These are phyloP conservation scores for Leptographium procerum DNA, from an alignment of 2,329 filamentous ascomycete species.

Conservation along the genomic window DNA sequence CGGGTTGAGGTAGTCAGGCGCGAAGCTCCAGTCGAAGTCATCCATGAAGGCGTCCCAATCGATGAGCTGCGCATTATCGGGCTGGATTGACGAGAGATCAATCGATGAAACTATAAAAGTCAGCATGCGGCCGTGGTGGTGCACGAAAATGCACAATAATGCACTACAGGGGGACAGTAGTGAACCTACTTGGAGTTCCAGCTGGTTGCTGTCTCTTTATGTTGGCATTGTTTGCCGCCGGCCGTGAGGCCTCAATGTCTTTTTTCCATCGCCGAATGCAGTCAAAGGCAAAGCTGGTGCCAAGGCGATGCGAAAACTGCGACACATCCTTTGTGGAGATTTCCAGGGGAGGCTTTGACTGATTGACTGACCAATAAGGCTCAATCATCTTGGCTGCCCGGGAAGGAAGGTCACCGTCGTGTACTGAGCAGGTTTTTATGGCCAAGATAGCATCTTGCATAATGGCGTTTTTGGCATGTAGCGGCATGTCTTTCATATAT, in stretches of 20 bases:
- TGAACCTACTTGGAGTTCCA: conserved; percentile 10
- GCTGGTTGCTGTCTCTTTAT: conserved; percentile 2
- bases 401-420: conserved; percentile 36
- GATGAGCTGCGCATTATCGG: conserved; percentile 26
- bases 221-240: conserved; percentile 16
- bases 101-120: not conserved
- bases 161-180: not conserved
- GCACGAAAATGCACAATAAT: not conserved
- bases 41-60: conserved; percentile 41
- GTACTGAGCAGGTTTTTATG: conserved; percentile 30
- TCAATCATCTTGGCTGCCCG: conserved; percentile 36
- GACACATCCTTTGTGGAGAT: conserved; percentile 24
- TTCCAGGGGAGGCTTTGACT: conserved; percentile 26
- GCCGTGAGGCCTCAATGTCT: conserved; percentile 27
- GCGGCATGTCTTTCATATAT: conserved; percentile 23
- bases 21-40: conserved; percentile 35
- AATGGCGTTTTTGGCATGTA: conserved; percentile 18
- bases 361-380: conserved; percentile 33
- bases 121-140: not conserved
- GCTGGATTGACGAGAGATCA: conserved; percentile 9
- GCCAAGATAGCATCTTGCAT: conserved; percentile 22
- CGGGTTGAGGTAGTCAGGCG: conserved; percentile 15
- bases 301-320: conserved; percentile 32
- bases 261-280: conserved; percentile 36
- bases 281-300: conserved; percentile 37